phyloP scores from a whole-genome alignment of 177 flowering plant genomes.

The Tripterygium wilfordii region DNA sequence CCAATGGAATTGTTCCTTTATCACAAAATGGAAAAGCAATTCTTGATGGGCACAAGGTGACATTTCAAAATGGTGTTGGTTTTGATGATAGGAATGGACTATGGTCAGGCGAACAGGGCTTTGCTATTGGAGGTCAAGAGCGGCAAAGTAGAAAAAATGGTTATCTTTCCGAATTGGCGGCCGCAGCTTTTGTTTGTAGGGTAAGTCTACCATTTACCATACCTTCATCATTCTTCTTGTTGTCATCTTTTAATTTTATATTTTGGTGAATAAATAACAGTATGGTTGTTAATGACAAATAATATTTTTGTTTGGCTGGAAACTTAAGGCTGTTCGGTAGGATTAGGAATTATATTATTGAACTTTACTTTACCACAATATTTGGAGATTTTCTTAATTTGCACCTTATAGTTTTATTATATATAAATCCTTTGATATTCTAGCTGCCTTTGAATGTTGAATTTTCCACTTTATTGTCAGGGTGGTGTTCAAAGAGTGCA shows the following conservation, averaged over 20 bases:
- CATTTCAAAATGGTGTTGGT: slow-evolving; percentile 92
- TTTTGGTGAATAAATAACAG: too few species aligned
- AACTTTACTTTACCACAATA: too few species aligned
- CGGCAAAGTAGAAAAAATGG: slow-evolving; percentile 68
- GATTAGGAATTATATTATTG: too few species aligned
- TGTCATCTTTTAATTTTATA: too few species aligned
- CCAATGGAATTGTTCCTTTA: slow-evolving; percentile 23
- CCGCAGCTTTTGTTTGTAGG: slow-evolving; percentile 95
- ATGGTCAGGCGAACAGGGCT: slow-evolving; percentile 88
- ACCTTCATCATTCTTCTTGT: too few species aligned
- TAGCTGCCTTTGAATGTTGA: too few species aligned
- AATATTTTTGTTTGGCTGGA: too few species aligned
- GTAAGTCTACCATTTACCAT: slow-evolving; percentile 48
- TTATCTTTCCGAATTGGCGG: slow-evolving; percentile 95
- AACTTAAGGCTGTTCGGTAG: too few species aligned
- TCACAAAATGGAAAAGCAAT: slow-evolving; percentile 34
- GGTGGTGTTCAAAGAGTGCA: slow-evolving; percentile 99
- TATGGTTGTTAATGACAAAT: too few species aligned
- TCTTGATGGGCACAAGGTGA: slow-evolving; percentile 26
- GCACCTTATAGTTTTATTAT: too few species aligned
- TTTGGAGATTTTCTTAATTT: too few species aligned
- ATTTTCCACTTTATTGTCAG: slow-evolving; percentile 32
- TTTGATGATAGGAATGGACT: slow-evolving; percentile 89
- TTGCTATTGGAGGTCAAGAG: slow-evolving; percentile 94
- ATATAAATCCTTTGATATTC: too few species aligned